Percentiles rank a stretch among this genome's conserved stretches.
Evolutionary conservation across 768 basidiomycete genomes (phyloP).

Genomic region (Pulveroboletus sp.): DNA sequence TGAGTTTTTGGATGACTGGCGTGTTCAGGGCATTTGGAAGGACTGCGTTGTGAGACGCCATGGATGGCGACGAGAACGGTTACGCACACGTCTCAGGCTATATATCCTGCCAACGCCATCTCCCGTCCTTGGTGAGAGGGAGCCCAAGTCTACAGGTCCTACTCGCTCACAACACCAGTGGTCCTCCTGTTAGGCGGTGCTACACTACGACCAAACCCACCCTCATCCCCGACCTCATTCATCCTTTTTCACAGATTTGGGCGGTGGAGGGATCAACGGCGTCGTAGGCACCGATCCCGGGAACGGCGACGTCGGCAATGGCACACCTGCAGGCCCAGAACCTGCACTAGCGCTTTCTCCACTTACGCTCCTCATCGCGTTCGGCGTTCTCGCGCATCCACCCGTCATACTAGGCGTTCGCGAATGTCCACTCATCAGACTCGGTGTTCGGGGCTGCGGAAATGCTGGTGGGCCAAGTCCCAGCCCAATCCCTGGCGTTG

Average conservation of each 20-base stretch:
- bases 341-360: constrained; percentile 2
- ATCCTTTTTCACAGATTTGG: constrained; percentile 23
- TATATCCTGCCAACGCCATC: too few relatives aligned
- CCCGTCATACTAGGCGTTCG: constrained; percentile 23
- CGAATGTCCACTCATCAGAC: constrained; percentile 12
- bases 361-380: constrained; percentile 10
- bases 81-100: too few relatives aligned
- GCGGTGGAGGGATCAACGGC: constrained; percentile 19
- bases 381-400: neutral
- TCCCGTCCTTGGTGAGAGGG: neutral
- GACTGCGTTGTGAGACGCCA: constrained; percentile 41
- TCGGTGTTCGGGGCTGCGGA: constrained; percentile 15
- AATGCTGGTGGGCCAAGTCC: constrained; percentile 27
- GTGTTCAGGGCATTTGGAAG: constrained; percentile 61
- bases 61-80: neutral
- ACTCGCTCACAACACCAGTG: neutral
- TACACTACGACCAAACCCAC: neutral
- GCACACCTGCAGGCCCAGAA: constrained; percentile 5
- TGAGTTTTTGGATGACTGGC: constrained; percentile 60
- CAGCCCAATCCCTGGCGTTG: constrained; percentile 27
- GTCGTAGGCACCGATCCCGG: constrained; percentile 13
- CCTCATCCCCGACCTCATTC: constrained; percentile 13
- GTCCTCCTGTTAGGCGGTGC: neutral
- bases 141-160: neutral
- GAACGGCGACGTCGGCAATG: constrained; percentile 22